Percentiles rank a stretch among this genome's conserved stretches.
These are phyloP conservation scores for Didymella keratinophila DNA, from an alignment of 2,329 filamentous ascomycete species.

Conservation along the genomic window DNA sequence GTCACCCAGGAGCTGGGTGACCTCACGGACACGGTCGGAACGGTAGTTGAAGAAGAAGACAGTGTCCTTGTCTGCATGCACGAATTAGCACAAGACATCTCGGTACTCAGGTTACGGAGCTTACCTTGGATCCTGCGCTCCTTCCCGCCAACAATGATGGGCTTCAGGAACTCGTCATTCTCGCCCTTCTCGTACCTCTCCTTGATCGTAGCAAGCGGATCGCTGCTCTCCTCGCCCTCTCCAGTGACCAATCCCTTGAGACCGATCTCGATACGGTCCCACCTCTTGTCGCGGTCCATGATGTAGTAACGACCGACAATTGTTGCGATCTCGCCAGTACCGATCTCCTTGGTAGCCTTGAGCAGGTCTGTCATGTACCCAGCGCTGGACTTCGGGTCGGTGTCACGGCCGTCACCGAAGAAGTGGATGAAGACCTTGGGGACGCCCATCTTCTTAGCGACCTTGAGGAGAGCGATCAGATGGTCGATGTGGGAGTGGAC, in stretches of 20 bases:
- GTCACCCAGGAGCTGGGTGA: conserved; percentile 91
- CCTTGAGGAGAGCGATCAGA: conserved; percentile 83
- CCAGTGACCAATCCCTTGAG: conserved; percentile 86
- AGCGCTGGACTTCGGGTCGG: conserved; percentile 91
- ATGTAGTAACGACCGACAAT: conserved; percentile 96
- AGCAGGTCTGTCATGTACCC: conserved; percentile 89
- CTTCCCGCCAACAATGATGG: conserved; percentile 90
- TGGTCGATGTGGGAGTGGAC: conserved; percentile 97
- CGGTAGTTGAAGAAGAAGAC: conserved; percentile 99
- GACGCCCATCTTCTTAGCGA: conserved; percentile 86
- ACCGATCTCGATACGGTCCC: conserved; percentile 91
- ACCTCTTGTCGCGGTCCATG: conserved; percentile 99
- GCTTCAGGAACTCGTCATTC: conserved; percentile 97
- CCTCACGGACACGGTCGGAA: conserved; percentile 94
- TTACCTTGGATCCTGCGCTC: conserved; percentile 84
- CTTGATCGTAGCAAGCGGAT: conserved; percentile 86
- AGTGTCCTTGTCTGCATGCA: conserved; percentile 77
- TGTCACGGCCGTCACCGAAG: conserved; percentile 97
- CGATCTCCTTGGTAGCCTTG: conserved; percentile 81
- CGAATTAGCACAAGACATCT: conserved; percentile 40
- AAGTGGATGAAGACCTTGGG: conserved; percentile 98
- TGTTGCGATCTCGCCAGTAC: conserved; percentile 86
- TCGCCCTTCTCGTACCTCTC: conserved; percentile 87
- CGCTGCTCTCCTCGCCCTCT: conserved; percentile 84
- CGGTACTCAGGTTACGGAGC: conserved; percentile 32